phyloP scores from a whole-genome alignment of 306 rosid genomes.

The Amphicarpaea edgeworthii region DNA sequence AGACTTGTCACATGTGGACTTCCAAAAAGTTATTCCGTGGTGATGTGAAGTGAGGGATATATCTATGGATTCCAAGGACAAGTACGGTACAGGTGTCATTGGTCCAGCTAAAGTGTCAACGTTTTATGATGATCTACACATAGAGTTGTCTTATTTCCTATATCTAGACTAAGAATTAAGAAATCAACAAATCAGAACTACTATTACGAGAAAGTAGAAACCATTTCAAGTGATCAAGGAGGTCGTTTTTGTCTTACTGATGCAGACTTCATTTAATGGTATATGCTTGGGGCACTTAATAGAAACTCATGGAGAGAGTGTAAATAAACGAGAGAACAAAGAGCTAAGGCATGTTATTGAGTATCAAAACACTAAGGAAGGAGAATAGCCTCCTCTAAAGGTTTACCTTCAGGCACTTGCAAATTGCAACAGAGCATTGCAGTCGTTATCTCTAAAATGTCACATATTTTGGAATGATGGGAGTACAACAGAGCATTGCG shows the following conservation, averaged over 20 bases:
- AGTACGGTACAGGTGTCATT: background rate
- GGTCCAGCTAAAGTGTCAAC: background rate
- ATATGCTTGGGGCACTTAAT: background rate
- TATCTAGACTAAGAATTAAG: background rate
- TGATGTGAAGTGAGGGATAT: background rate
- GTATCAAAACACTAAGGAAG: background rate
- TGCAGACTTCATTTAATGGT: conserved; percentile 3
- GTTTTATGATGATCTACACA: conserved; percentile 7
- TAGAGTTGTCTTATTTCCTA: background rate
- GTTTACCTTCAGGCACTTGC: background rate
- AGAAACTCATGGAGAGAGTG: background rate
- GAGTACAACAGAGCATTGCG: too few species aligned
- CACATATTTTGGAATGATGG: too few species aligned
- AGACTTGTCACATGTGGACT: conserved; percentile 15
- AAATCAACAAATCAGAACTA: conserved; percentile 1
- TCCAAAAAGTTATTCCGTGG: background rate
- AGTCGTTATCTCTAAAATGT: background rate
- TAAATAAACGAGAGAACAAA: background rate
- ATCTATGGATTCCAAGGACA: conserved; percentile 6
- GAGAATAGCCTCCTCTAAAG: background rate
- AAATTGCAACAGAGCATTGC: too few species aligned
- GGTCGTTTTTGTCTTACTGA: background rate
- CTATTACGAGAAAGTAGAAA: background rate
- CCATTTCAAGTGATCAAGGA: conserved; percentile 1
- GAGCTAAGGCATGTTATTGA: background rate